phyloP scores from a whole-genome alignment of 352 stramenopile genomes.

The Phytopythium delawarense region DNA sequence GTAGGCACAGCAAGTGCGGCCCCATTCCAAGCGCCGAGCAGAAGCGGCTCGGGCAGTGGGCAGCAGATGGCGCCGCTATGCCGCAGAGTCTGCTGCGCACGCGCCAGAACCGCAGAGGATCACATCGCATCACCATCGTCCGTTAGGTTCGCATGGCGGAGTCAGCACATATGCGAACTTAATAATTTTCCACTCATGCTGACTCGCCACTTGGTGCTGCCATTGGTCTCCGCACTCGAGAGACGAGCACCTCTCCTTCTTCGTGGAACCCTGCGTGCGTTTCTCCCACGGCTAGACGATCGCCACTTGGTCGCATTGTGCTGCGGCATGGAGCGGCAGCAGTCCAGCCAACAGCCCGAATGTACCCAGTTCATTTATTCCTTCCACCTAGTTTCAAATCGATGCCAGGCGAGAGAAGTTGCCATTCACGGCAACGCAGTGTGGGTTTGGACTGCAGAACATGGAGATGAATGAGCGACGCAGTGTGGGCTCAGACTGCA shows the following conservation, averaged over 20 bases:
- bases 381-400: background rate
- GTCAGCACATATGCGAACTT: background rate
- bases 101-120: background rate
- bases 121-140: too few species aligned
- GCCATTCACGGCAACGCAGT: background rate
- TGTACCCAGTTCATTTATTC: background rate
- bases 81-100: background rate
- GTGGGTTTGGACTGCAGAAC: background rate
- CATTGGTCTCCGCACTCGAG: background rate
- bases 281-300: background rate
- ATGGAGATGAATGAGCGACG: background rate
- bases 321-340: background rate
- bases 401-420: background rate
- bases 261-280: background rate
- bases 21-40: conserved; percentile 24
- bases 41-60: conserved; percentile 20
- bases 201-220: background rate
- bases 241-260: background rate
- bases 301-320: background rate
- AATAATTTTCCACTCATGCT: background rate
- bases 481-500: background rate
- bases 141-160: background rate
- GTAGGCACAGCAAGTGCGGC: conserved; percentile 16
- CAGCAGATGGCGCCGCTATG: conserved; percentile 15
- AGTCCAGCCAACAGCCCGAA: background rate